phyloP scores from a whole-genome alignment of 768 basidiomycete genomes.

The Pleurotus citrinopileatus region DNA sequence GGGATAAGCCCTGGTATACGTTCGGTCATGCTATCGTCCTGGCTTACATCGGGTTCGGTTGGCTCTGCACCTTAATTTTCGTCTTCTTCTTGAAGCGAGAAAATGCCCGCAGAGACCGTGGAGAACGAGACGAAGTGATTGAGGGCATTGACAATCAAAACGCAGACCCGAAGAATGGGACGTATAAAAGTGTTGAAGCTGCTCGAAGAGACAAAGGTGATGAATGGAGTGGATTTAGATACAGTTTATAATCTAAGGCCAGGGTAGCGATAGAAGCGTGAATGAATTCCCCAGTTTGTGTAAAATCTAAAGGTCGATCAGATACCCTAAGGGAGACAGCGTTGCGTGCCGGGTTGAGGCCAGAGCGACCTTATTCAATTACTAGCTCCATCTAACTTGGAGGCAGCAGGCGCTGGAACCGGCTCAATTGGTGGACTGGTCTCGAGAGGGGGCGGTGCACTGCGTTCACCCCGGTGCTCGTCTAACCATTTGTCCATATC shows the following conservation, averaged over 20 bases:
- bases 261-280: neutral
- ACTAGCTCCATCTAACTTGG: constrained; percentile 1
- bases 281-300: constrained; percentile 2
- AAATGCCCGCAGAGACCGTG: constrained; percentile 60
- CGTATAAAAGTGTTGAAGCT: constrained; percentile 48
- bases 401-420: constrained; percentile 8
- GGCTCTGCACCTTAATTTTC: constrained; percentile 48
- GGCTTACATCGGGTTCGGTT: constrained; percentile 66
- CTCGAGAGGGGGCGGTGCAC: constrained; percentile 67
- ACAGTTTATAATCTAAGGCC: constrained; percentile 52
- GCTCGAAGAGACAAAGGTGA: constrained; percentile 66
- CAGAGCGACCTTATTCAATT: too few species aligned
- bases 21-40: constrained; percentile 69
- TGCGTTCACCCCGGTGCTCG: constrained; percentile 62
- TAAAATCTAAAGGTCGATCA: too few species aligned
- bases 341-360: too few species aligned
- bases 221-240: constrained; percentile 75
- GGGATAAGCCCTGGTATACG: constrained; percentile 64
- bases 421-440: constrained; percentile 29
- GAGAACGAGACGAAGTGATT: constrained; percentile 68
- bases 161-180: constrained; percentile 51
- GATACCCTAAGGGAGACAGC: too few species aligned
- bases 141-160: constrained; percentile 41
- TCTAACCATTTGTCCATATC: constrained; percentile 99
- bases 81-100: constrained; percentile 50